Evolutionary conservation across 306 rosid genomes (phyloP).

Genomic region (Betula pendula): DNA sequence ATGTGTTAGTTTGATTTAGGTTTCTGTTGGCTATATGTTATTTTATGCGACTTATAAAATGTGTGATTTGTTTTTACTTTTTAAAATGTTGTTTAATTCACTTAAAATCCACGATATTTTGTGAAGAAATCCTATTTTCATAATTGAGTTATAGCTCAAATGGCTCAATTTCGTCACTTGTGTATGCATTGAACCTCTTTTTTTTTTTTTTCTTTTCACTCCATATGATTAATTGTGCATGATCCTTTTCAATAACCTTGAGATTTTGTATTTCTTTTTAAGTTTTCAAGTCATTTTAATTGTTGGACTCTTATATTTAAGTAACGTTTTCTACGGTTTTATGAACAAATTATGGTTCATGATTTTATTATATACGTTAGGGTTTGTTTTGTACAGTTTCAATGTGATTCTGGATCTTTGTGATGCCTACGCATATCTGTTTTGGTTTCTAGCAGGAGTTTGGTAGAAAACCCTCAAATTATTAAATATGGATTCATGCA

Average conservation of each 20-base stretch:
- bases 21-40: neutral
- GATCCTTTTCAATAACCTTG: neutral
- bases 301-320: neutral
- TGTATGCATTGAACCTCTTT: neutral
- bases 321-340: neutral
- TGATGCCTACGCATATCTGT: neutral
- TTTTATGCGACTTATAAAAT: neutral
- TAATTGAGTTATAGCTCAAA: neutral
- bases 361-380: neutral
- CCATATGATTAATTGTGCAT: neutral
- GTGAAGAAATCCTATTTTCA: neutral
- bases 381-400: neutral
- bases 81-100: neutral
- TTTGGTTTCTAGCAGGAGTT: neutral
- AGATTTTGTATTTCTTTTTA: neutral
- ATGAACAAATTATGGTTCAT: neutral
- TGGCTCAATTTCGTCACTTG: neutral
- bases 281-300: neutral
- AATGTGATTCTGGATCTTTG: neutral
- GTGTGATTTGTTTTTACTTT: neutral
- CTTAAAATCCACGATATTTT: neutral
- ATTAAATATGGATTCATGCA: neutral
- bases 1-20: neutral
- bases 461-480: neutral
- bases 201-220: too few relatives aligned